Base-by-base conservation (phyloP, 2,329 filamentous ascomycete genomes). In the Bipolaris gigantea region DNA sequence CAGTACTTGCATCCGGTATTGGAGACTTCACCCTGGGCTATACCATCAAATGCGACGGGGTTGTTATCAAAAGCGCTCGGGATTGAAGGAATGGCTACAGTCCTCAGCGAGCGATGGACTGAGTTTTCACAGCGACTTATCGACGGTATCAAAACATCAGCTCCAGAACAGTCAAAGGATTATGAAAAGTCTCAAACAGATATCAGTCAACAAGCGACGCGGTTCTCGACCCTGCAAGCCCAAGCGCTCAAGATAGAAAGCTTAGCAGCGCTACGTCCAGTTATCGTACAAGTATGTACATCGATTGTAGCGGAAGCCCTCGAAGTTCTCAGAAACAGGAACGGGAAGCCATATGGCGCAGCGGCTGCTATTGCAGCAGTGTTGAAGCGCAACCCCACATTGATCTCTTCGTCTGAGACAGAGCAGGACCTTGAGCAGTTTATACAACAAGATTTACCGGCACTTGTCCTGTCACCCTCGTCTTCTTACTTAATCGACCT, bases 101-200 rank as follows among this genome's bases (percentile, higher is more conserved):
- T 82, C 0, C 77, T 89, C 0, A 71, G 77, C 15, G 72, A 79
- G 3, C 79, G 87, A 59, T 94, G 90, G 89, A 72, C 78, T 2
- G 77, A 77, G 1, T 73, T 91, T n/a, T 83, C 84, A 0, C 76
- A 83, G 1, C 72, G 80, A 0, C 75, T 96, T n/a, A 78, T 87
- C 23, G 79, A 85, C 30, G 81, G 83, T 34, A 85, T 96, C 52
- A 86, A 86, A 49, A 83, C 84, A 5, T 95, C 91, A 0, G 81
- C 90, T 5, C 91, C 92, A 0, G 91, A 93, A 67, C 86, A 93
- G 51, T 92, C 91, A 0, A 88, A 88, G 57, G 89, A 91, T 16
- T 89, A 89, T 62, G 81, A 83, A 23, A 80, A 81, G 38, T 95
- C 90, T 0, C 91, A 96, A 69, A 81, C 84, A 46, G 78, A 79